A percentile compares a stretch with the other conserved stretches of the same genome.
phyloP scores from a whole-genome alignment of 176 grass and related monocot genomes.

The Thalia dealbata region DNA sequence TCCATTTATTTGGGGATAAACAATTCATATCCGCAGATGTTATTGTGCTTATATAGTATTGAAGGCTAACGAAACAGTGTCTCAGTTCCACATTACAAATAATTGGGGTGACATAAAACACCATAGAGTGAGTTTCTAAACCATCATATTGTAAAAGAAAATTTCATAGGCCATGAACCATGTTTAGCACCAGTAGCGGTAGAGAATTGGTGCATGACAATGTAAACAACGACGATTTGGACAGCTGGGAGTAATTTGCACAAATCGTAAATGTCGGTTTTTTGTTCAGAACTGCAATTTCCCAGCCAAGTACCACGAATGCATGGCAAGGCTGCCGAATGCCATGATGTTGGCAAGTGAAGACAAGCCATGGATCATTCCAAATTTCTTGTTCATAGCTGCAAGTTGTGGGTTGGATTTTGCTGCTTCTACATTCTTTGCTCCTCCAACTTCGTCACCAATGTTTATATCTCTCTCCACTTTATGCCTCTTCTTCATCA shows the following conservation, averaged over 20 bases:
- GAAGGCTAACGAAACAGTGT: no score
- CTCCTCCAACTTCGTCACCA: conserved; percentile 81
- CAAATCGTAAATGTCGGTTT: neutral
- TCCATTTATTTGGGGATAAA: no score
- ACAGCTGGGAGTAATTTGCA: neutral
- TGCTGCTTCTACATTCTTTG: conserved; percentile 68
- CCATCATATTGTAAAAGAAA: neutral
- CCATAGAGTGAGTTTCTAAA: neutral
- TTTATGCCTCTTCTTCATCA: conserved; percentile 99
- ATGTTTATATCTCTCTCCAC: conserved; percentile 84
- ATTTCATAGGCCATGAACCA: neutral
- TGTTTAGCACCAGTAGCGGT: neutral
- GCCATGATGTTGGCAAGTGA: conserved; percentile 93
- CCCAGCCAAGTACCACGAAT: conserved; percentile 87
- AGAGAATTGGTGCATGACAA: neutral
- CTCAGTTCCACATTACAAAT: no score
- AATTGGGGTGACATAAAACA: neutral
- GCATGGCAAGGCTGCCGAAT: conserved; percentile 88
- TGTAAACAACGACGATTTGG: neutral
- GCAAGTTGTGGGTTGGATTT: conserved; percentile 68
- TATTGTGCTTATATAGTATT: no score
- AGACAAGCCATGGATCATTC: conserved; percentile 92
- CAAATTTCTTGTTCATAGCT: conserved; percentile 91
- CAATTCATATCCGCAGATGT: no score
- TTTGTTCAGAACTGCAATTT: conserved; percentile 64